Conservation (phyloP, 1,139 yeast genomes). For the Wickerhamiella pararugosa region DNA sequence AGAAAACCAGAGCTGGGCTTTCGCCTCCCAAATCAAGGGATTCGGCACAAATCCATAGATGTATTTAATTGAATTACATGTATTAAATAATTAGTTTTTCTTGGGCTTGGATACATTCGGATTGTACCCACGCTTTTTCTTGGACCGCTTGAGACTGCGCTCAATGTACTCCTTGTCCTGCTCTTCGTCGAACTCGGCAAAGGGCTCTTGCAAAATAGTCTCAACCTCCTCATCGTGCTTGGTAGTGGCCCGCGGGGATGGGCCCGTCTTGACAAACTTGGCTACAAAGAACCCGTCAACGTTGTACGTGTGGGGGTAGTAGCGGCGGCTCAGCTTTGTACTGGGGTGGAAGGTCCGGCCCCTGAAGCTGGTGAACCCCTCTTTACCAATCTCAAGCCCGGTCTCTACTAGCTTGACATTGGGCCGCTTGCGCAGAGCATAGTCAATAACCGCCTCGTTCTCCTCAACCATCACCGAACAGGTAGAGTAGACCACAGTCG, state of each 20-base stretch:
- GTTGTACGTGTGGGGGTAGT: constrained; percentile 95
- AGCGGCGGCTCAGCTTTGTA: constrained; percentile 73
- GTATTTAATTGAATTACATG: neutral
- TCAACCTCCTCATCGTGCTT: constrained; percentile 64
- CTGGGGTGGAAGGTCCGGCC: constrained; percentile 81
- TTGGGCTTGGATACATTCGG: constrained; percentile 31
- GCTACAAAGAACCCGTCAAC: constrained; percentile 99
- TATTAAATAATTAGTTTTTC: constrained; percentile 13
- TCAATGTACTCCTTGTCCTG: constrained; percentile 67
- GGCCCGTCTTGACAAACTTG: constrained; percentile 79
- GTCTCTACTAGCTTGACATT: constrained; percentile 90
- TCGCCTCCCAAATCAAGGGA: constrained; percentile 78
- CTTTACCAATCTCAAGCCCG: constrained; percentile 88
- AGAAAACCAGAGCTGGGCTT: constrained; percentile 74
- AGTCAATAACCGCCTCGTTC: constrained; percentile 97
- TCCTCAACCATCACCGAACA: constrained; percentile 98
- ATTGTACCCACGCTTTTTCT: constrained; percentile 71
- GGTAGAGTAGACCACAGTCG: constrained; percentile 89
- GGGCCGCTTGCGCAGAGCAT: constrained; percentile 90
- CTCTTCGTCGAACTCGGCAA: constrained; percentile 62
- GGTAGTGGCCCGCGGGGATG: constrained; percentile 48
- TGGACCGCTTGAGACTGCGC: constrained; percentile 52
- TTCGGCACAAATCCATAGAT: constrained; percentile 53
- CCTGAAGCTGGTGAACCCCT: constrained; percentile 84
- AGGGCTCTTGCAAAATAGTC: constrained; percentile 73